Evolutionary conservation across 305 asterid species (phyloP).

Genomic region (Fraxinus xanthoxyloides): DNA sequence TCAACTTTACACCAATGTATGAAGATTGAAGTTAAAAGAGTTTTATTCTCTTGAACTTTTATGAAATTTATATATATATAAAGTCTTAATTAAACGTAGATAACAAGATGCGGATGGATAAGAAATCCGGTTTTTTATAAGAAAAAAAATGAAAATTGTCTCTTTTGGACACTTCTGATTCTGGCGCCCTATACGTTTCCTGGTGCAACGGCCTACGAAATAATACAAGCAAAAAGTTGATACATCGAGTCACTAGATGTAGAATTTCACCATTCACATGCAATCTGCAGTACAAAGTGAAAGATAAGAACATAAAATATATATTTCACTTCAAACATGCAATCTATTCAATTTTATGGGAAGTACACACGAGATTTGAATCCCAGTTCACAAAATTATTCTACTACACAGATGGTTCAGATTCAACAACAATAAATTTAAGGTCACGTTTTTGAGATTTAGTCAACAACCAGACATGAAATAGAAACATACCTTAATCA

Average conservation of each 20-base stretch:
- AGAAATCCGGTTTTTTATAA: background rate
- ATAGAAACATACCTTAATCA: slow-evolving; percentile 36
- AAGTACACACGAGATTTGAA: background rate
- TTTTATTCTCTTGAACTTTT: background rate
- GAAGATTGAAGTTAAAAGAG: background rate
- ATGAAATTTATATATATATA: background rate
- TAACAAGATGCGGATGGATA: background rate
- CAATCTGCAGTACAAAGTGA: background rate
- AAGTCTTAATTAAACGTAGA: background rate
- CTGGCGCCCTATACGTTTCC: background rate
- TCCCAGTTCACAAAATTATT: background rate
- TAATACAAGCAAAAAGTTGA: background rate
- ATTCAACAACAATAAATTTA: background rate
- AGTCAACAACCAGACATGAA: background rate
- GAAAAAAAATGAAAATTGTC: background rate
- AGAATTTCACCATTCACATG: background rate
- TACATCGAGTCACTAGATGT: background rate
- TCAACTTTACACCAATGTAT: background rate
- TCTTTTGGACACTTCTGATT: background rate
- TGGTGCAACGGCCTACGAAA: background rate
- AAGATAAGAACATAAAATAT: background rate
- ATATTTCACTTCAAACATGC: background rate
- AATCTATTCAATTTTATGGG: background rate
- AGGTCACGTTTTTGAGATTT: background rate
- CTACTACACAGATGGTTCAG: background rate